Conservation (phyloP, 768 basidiomycete genomes). For the Kwoniella dendrophila region DNA sequence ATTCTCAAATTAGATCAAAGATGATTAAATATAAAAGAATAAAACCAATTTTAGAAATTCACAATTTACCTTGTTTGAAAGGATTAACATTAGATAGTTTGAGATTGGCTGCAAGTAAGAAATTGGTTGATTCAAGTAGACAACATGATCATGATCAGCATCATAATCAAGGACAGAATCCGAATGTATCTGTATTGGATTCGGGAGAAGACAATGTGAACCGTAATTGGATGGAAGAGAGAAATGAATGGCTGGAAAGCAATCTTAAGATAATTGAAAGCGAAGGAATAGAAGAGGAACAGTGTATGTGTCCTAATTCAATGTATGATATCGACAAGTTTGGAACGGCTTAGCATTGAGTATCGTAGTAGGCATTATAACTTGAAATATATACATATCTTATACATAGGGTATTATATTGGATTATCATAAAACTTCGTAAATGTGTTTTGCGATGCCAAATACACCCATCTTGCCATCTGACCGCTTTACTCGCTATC, state of each 20-base stretch:
- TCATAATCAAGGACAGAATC: no score
- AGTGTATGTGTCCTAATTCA: not conserved
- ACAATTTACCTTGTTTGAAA: not conserved
- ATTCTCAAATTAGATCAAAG: not conserved
- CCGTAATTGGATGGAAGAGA: not conserved
- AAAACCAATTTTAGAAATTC: not conserved
- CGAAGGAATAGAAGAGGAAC: not conserved
- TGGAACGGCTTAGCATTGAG: no score
- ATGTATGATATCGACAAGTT: not conserved
- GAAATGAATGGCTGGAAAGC: not conserved
- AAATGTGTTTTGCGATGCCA: not conserved
- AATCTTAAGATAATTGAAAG: not conserved
- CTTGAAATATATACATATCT: no score
- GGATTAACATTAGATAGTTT: not conserved
- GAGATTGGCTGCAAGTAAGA: not conserved
- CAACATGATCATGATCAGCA: not conserved
- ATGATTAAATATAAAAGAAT: not conserved
- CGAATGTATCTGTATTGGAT: no score
- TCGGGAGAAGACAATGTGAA: not conserved
- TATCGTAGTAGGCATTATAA: no score
- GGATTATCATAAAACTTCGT: not conserved
- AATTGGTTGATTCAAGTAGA: not conserved
- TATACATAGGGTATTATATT: no score
- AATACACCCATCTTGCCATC: no score
- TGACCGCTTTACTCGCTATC: conserved; percentile 15